Conservation (phyloP, 1,284 basidiomycete species). For the Sanghuangporus sanghuang region DNA sequence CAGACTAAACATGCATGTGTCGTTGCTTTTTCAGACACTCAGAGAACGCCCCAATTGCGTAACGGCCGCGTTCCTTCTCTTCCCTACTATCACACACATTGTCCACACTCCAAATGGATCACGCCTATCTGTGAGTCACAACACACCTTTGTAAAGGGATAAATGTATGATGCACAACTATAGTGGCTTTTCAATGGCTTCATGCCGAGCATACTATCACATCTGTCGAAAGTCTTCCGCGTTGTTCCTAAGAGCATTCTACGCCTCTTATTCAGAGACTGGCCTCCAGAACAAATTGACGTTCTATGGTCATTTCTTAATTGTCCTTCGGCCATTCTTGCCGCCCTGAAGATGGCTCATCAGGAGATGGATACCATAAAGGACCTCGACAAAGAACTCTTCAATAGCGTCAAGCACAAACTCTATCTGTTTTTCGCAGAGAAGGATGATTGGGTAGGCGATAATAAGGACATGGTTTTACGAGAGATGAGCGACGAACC, state of each 20-base stretch:
- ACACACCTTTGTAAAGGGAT: conserved; percentile 26
- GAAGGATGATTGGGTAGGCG: conserved; percentile 55
- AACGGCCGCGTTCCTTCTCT: conserved; percentile 44
- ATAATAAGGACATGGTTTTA: conserved; percentile 38
- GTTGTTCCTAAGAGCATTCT: conserved; percentile 32
- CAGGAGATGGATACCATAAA: conserved; percentile 56
- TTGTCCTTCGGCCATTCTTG: conserved; percentile 42
- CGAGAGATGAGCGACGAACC: conserved; percentile 30
- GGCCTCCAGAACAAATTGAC: conserved; percentile 43
- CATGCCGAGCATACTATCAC: conserved; percentile 38
- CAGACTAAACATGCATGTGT: background rate
- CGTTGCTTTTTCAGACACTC: conserved; percentile 33
- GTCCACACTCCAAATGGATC: conserved; percentile 50
- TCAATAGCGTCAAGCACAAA: conserved; percentile 34
- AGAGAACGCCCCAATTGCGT: conserved; percentile 38
- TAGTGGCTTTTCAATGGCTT: conserved; percentile 48
- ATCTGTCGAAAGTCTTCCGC: conserved; percentile 27
- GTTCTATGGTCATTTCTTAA: conserved; percentile 42
- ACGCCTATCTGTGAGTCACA: conserved; percentile 30
- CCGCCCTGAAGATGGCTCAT: conserved; percentile 50
- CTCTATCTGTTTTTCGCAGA: conserved; percentile 53
- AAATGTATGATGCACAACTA: conserved; percentile 17
- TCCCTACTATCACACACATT: conserved; percentile 54
- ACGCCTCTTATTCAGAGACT: conserved; percentile 27
- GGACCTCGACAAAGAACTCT: conserved; percentile 38